A percentile compares a stretch with the other conserved stretches of the same genome.
These are phyloP conservation scores for Halophytophthora batemanensis DNA, from an alignment of 352 stramenopile species.

Conservation along the genomic window DNA sequence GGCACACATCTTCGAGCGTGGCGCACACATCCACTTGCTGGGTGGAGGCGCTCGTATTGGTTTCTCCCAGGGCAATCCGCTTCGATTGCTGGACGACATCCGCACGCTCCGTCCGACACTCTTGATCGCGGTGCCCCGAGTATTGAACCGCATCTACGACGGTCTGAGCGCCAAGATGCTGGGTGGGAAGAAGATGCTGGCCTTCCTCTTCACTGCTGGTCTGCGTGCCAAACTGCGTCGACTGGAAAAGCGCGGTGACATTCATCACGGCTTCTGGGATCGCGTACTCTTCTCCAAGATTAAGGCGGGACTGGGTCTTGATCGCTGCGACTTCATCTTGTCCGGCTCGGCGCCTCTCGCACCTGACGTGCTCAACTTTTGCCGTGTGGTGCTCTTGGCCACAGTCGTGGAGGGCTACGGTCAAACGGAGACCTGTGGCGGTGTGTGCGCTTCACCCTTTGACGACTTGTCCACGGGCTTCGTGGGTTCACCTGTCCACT, in stretches of 20 bases:
- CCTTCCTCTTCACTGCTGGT: conserved; percentile 90
- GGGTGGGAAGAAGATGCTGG: conserved; percentile 42
- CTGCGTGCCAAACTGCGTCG: conserved; percentile 41
- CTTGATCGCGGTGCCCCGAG: conserved; percentile 91
- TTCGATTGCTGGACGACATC: conserved; percentile 91
- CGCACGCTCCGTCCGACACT: conserved; percentile 88
- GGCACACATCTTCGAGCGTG: conserved; percentile 95
- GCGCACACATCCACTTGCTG: conserved; percentile 54
- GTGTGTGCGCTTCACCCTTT: conserved; percentile 56
- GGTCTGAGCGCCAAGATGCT: conserved; percentile 81
- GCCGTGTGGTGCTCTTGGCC: conserved; percentile 88
- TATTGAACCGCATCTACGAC: conserved; percentile 97
- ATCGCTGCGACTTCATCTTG: conserved; percentile 86
- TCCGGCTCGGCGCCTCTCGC: conserved; percentile 93
- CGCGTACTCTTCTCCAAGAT: conserved; percentile 94
- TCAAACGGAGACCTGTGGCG: conserved; percentile 94
- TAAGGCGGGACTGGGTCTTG: conserved; percentile 84
- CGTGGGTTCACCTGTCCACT: conserved; percentile 88
- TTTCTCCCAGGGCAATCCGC: conserved; percentile 91
- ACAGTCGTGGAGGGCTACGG: conserved; percentile 94
- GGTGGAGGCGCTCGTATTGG: conserved; percentile 80
- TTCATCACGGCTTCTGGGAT: conserved; percentile 88
- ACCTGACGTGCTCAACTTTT: conserved; percentile 93
- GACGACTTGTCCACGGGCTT: conserved; percentile 66
- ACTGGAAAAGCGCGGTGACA: conserved; percentile 60